A percentile compares a stretch with the other conserved stretches of the same genome.
Conservation (phyloP, 108 stramenopile species). For the Phaeodactylum tricornutum region DNA sequence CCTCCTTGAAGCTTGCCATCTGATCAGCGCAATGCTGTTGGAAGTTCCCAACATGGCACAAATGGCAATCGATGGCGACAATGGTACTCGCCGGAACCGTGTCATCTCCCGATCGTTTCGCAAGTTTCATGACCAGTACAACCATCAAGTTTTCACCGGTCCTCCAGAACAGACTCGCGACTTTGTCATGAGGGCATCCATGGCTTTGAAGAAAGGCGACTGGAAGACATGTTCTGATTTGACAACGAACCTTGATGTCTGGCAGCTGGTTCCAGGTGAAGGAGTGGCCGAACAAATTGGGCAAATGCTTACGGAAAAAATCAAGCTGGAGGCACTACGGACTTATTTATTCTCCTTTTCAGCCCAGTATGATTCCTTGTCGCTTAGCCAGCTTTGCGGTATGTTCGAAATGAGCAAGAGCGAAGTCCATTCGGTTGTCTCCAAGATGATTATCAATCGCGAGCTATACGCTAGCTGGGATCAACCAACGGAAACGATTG, state of each 20-base stretch:
- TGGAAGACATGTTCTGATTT: conserved; percentile 87
- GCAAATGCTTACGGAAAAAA: conserved; percentile 75
- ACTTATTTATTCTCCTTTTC: conserved; percentile 91
- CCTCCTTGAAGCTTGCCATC: conserved; percentile 91
- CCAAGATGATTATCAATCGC: conserved; percentile 97
- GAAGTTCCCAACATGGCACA: conserved; percentile 97
- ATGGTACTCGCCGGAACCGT: conserved; percentile 35
- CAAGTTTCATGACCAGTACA: conserved; percentile 84
- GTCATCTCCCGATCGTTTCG: conserved; percentile 90
- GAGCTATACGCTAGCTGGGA: conserved; percentile 97
- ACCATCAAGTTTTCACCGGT: conserved; percentile 95
- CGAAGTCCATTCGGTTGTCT: conserved; percentile 87
- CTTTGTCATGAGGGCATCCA: conserved; percentile 90
- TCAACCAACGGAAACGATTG: conserved; percentile 95
- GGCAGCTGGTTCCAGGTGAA: conserved; percentile 90
- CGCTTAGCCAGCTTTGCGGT: conserved; percentile 76
- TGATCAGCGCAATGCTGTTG: conserved; percentile 95
- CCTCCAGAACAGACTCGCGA: conserved; percentile 98
- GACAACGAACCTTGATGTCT: conserved; percentile 77
- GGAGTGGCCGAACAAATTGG: conserved; percentile 60
- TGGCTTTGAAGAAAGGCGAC: conserved; percentile 83
- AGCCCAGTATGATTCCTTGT: conserved; percentile 87
- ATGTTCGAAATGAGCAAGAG: conserved; percentile 93
- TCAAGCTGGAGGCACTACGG: conserved; percentile 94
- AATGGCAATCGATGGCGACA: conserved; percentile 24